Evolutionary conservation across 2,329 filamentous ascomycete species (phyloP).

Genomic region (Raffaelea arxii): DNA sequence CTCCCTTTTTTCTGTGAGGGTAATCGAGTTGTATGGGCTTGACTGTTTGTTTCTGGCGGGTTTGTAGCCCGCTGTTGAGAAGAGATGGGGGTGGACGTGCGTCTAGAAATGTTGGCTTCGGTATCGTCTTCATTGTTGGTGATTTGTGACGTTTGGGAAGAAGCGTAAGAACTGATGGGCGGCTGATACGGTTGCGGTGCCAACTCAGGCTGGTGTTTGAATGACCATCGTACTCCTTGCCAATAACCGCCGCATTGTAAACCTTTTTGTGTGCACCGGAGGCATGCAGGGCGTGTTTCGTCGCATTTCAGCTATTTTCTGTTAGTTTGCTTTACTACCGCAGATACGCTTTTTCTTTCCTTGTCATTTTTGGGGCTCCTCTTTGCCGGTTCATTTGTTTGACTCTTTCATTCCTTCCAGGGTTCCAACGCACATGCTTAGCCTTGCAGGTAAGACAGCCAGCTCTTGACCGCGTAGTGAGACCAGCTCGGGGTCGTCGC

Average conservation of each 20-base stretch:
- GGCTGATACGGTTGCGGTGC: neutral
- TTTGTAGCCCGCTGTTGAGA: too few relatives aligned
- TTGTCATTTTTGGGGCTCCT: neutral
- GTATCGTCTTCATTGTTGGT: too few relatives aligned
- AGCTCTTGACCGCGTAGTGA: constrained; percentile 6
- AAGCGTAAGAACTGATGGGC: too few relatives aligned
- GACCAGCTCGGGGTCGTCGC: constrained; percentile 8
- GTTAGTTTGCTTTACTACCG: neutral
- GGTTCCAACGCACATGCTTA: constrained; percentile 2
- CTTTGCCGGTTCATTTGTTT: neutral
- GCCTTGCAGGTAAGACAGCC: constrained; percentile 8
- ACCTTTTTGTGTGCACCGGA: constrained; percentile 16
- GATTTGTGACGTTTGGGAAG: too few relatives aligned
- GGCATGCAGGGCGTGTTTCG: constrained; percentile 18
- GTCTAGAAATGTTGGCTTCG: too few relatives aligned
- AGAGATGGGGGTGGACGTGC: too few relatives aligned
- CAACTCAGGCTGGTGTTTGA: constrained; percentile 24
- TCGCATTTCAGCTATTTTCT: constrained; percentile 19
- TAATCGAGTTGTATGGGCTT: too few relatives aligned
- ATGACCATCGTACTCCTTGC: constrained; percentile 27
- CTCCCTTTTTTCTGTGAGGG: too few relatives aligned
- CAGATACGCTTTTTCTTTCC: neutral
- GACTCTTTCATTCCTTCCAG: neutral
- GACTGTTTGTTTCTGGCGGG: too few relatives aligned
- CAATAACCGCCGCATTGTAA: constrained; percentile 19